These are phyloP conservation scores for Schwanniomyces yamadae DNA, from an alignment of 805 yeast species.

Conservation along the genomic window DNA sequence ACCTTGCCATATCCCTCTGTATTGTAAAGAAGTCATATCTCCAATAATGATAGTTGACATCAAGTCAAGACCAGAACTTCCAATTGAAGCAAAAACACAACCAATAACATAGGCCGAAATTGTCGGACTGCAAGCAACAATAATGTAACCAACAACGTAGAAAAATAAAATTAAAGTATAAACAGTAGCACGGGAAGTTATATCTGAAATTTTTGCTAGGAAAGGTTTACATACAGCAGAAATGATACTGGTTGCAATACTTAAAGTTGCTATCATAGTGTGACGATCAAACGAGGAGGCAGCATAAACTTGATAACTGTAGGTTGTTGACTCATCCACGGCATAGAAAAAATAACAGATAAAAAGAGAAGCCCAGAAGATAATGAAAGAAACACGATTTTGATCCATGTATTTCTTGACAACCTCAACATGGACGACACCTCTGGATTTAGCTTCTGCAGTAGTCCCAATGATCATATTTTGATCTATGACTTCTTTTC, in stretches of 20 bases:
- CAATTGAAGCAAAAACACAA: constrained; percentile 18
- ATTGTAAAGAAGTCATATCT: constrained; percentile 23
- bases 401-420: not conserved
- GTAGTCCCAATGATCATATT: too few relatives aligned
- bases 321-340: not conserved
- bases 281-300: constrained; percentile 17
- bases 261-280: constrained; percentile 21
- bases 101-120: constrained; percentile 25
- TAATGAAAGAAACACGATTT: not conserved
- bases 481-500: too few relatives aligned
- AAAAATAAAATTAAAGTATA: constrained; percentile 16
- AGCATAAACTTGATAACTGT: constrained; percentile 1
- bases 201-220: constrained; percentile 22
- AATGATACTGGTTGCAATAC: constrained; percentile 23
- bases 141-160: constrained; percentile 21
- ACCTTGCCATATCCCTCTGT: constrained; percentile 20
- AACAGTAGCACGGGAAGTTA: constrained; percentile 20
- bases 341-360: not conserved
- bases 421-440: not conserved
- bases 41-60: constrained; percentile 19
- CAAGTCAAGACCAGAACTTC: constrained; percentile 19
- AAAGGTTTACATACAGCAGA: constrained; percentile 22
- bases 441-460: not conserved
- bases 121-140: constrained; percentile 18
- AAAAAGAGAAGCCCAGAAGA: not conserved